phyloP scores from a whole-genome alignment of 202 grass and related monocot species.

The Panicum virgatum region DNA sequence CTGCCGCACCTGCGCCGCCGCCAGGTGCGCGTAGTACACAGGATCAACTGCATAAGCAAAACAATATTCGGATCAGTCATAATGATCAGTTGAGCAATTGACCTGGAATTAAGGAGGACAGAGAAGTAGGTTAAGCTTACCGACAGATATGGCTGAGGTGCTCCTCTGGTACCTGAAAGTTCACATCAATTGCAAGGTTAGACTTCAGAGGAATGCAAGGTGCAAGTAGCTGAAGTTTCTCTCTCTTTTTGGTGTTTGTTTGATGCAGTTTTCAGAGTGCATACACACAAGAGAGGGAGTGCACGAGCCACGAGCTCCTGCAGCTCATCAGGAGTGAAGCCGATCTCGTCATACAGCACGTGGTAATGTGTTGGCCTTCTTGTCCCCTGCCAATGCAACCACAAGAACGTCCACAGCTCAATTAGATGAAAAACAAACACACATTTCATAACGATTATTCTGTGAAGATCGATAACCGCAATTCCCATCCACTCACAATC shows the following conservation, averaged over 20 bases:
- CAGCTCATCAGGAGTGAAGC: conserved; percentile 63
- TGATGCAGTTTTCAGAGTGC: not conserved
- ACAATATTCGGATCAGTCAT: not conserved
- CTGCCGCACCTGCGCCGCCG: conserved; percentile 46
- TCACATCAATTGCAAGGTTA: conserved; percentile 3
- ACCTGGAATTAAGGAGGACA: not conserved
- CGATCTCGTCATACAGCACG: conserved; percentile 77
- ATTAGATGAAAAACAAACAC: too few species aligned
- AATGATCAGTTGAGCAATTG: too few species aligned
- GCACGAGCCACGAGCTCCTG: conserved; percentile 74
- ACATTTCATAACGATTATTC: too few species aligned
- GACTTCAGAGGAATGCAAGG: not conserved
- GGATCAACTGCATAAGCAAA: conserved; percentile 50
- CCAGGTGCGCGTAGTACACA: conserved; percentile 59
- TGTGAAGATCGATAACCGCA: too few species aligned
- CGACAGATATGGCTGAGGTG: conserved; percentile 73
- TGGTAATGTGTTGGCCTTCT: conserved; percentile 80
- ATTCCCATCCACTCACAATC: not conserved
- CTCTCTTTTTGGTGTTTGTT: not conserved
- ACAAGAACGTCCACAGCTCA: not conserved
- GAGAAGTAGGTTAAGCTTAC: conserved; percentile 21
- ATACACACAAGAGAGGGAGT: conserved; percentile 75
- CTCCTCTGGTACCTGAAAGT: conserved; percentile 67
- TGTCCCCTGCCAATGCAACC: conserved; percentile 54
- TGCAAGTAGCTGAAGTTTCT: not conserved